Conservation (phyloP, 345 rosid species). For the Aegle marmelos region DNA sequence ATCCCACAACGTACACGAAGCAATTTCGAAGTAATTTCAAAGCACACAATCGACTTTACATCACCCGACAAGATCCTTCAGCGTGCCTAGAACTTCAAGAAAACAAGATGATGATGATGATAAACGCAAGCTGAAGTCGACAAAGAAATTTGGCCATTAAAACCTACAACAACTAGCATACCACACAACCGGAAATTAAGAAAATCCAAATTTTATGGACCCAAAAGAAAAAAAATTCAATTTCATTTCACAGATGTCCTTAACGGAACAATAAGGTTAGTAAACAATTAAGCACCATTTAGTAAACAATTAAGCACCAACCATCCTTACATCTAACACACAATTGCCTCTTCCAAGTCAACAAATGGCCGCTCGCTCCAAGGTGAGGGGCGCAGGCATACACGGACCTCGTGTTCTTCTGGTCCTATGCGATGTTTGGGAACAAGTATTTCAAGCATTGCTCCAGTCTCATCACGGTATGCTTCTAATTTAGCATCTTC, state of each 20-base stretch:
- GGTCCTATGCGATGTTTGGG: conserved; percentile 79
- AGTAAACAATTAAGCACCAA: conserved; percentile 41
- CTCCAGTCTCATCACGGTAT: conserved; percentile 65
- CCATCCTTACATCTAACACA: conserved; percentile 28
- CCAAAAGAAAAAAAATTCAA: not conserved
- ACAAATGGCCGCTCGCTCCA: conserved; percentile 43
- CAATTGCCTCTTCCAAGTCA: conserved; percentile 29
- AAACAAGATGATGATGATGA: not conserved
- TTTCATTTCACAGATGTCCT: conserved; percentile 36
- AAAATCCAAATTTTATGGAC: not conserved
- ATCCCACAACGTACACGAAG: not conserved
- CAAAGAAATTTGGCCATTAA: not conserved
- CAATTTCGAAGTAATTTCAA: too few relatives aligned
- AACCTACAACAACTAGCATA: not conserved
- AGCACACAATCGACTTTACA: too few relatives aligned
- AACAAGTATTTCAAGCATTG: conserved; percentile 69
- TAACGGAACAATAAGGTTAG: conserved; percentile 33
- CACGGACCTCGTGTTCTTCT: conserved; percentile 92
- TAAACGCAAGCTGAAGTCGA: not conserved
- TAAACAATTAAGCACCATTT: conserved; percentile 40
- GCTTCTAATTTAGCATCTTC: conserved; percentile 90
- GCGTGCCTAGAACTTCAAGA: not conserved
- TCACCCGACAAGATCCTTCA: too few relatives aligned
- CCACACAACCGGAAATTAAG: not conserved
- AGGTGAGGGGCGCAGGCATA: conserved; percentile 65